Evolutionary conservation across 768 basidiomycete species (phyloP), one percentile per base, ranked within the genome.

Genomic region (Daedaleopsis sinensis): DNA sequence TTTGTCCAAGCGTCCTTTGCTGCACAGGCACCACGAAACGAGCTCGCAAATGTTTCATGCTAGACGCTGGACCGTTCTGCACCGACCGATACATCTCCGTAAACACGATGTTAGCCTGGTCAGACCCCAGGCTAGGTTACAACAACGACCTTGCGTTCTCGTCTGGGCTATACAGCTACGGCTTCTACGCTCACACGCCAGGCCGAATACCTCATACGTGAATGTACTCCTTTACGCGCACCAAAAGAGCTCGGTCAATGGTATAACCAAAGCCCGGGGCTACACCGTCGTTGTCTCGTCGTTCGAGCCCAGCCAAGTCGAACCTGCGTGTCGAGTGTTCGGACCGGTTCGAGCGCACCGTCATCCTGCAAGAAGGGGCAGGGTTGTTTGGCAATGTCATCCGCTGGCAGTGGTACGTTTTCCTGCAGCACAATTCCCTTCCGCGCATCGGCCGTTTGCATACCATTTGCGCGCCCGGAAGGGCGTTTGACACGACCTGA

Each of bases 1-100:
- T 62, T 64, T 38, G 52, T 62, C 52, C 56, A 61, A 18, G 58
- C 54, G 24, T 44, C 57, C 63, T 69, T 66, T 23, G 56, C 51
- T 58, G 65, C 49, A 43, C 43, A 15, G 52, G 46, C 50, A 54
- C 27, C 39, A 35, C 67, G 52, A 70, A 73, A 50, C 79, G 80
- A 15, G 82, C 80, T 58, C 92, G 90, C 76, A 89, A 84, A 72
- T 86, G 84, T 63, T 84, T 98, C 15, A 89, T 98, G 8, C 87
- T 98, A 52, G 96, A 98, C 82, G 90, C 96, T 0, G 95, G 94
- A 1, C 96, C 96, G n/a, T n/a, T n/a, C n/a, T n/a, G 83, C 49
- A 84, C 84, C 1, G 79, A 81, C 16, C 87, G 84, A 68, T 86
- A 89, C 16, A 73, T 89, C 16, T 88, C 94, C 0, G 74, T 94